Evolutionary conservation across 768 basidiomycete species (phyloP), one percentile per base, ranked within the genome.

Genomic region (Lactarius pseudohatsudake): DNA sequence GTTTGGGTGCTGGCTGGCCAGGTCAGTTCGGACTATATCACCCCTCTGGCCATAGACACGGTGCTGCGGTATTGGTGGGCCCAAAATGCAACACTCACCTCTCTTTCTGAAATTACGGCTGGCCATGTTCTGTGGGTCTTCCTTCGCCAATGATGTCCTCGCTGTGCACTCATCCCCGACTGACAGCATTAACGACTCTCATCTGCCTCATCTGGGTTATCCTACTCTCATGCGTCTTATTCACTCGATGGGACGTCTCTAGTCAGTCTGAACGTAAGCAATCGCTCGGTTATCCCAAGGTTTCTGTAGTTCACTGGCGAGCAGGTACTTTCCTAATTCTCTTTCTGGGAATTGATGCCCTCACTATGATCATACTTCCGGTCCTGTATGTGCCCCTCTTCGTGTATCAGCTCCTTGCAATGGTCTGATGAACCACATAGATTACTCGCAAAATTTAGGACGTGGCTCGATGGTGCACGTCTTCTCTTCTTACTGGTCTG

Each of bases 401-500:
- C 59, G 57, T 57, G 10, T 62, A 66, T 64, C 64, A 15, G 50
- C 26, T 61, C 54, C 36, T 45, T 41, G 62, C 71, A 26, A 11
- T 56, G 60, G 61, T 22, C 69, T 75, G 30, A 65, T 71, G 54
- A 9, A 70, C 8, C 40, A 22, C 15, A 4, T 53, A 85, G 85
- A 66, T 74, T 85, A 30, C 70, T 85, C 41, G 72, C 82, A 2
- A 65, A 75, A 47, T 87, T 86, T 57, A 78, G 84, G 45, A 70
- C 76, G 16, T 86, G 84, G 84, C 72, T 86, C 4, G 86, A 88
- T 70, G 78, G 77, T 1, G 81, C 83, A 13, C 80, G 85, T 36
- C 71, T 86, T 32, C 57, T 80, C 32, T 77, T 84, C 56, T 73
- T 87, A 22, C 64, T 84, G 10, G 47, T 80, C 15, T 72, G 73